Base-by-base conservation (phyloP, 2,329 filamentous ascomycete species). In the Orbilia brochopaga region DNA sequence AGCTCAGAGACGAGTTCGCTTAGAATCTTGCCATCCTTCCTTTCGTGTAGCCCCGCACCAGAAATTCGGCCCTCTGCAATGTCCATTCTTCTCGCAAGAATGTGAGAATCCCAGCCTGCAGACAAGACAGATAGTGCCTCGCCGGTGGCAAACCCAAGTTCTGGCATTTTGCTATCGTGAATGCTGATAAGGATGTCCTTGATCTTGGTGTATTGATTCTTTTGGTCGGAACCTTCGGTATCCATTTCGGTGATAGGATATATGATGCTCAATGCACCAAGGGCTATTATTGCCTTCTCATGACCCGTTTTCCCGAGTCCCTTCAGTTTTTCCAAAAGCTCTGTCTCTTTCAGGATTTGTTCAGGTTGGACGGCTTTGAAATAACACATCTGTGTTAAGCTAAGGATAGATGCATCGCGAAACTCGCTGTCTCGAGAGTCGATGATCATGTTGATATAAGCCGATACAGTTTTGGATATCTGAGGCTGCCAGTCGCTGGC, bases 141-240 rank as follows among this genome's bases (percentile, higher is more conserved):
- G 13, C 94, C 94, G 27, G 96, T 87, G 0, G 91, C 86, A 78
- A 99, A 97, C 73, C 97, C 93, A 0, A 92, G 85, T 78, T 97
- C 93, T 0, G 90, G 86, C 75, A 92, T 89, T 75, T 90, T 90
- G 48, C 94, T 86, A 77, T 96, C 92, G 76, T 95, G 89, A 1
- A 97, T 82, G 8, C 84, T 84, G 78, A 92, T 90, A 0, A 97
- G 81, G 27, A 85, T 86, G 10, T 86, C 83, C 11, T 91, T 80
- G 4, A 96, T 85, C 8, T 83, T 80, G 1, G 80, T 80, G 0
- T 90, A 79, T 0, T 79, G 74, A 11, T 79, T 80, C 2, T 78
- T 76, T 1, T 81, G 80, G 77, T 76, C 55, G 13, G 48, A 5
- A 6, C n/a, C 35, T 23, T 40, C 32, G 17, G 61, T 23, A 46